These are phyloP conservation scores for Aspergillus panamensis DNA, from an alignment of 495 filamentous ascomycete species.

Conservation along the genomic window DNA sequence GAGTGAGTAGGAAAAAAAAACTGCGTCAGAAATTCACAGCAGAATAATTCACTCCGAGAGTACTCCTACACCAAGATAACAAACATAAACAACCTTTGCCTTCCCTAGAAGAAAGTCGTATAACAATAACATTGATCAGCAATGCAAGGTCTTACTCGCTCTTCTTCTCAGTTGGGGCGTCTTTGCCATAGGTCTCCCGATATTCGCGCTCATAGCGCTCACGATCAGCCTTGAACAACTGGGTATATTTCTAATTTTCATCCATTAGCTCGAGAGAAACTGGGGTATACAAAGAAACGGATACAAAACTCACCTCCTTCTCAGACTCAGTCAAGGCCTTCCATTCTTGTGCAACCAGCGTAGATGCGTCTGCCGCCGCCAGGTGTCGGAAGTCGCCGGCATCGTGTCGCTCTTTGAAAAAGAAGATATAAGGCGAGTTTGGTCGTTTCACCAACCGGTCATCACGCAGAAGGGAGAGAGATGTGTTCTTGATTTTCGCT, in stretches of 20 bases:
- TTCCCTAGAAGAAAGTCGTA: neutral
- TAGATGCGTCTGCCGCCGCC: constrained; percentile 22
- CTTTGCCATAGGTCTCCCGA: constrained; percentile 34
- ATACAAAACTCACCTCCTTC: constrained; percentile 51
- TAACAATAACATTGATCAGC: neutral
- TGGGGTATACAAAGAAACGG: neutral
- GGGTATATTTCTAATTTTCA: constrained; percentile 27
- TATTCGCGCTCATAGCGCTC: constrained; percentile 37
- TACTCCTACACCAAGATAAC: neutral
- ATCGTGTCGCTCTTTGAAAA: constrained; percentile 41
- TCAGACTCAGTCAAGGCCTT: constrained; percentile 44
- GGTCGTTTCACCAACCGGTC: constrained; percentile 54
- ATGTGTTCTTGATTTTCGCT: constrained; percentile 23
- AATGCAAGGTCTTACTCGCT: neutral
- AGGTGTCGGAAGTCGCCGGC: constrained; percentile 47
- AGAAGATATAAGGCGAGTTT: constrained; percentile 39
- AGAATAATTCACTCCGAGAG: neutral
- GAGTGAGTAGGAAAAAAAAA: neutral
- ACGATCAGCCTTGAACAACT: constrained; percentile 20
- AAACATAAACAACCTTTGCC: neutral
- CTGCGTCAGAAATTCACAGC: neutral
- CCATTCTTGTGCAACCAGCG: constrained; percentile 52
- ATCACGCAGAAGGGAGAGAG: constrained; percentile 44
- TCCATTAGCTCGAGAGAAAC: neutral
- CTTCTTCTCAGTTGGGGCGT: constrained; percentile 4